A percentile compares a stretch with the other conserved stretches of the same genome.
Evolutionary conservation across 495 filamentous ascomycete genomes (phyloP).

Genomic region (Penicillium daleae): DNA sequence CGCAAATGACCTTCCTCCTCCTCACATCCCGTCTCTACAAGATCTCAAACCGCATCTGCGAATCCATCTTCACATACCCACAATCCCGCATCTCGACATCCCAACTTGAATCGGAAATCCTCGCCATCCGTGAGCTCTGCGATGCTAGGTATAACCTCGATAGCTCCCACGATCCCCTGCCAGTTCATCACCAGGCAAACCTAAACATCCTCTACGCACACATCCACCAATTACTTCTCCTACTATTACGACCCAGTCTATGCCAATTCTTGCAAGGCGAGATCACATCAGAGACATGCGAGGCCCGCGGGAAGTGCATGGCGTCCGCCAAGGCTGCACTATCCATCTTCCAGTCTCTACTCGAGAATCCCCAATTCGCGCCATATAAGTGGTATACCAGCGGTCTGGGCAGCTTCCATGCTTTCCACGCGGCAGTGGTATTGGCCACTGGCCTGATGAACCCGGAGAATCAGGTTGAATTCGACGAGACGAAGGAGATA

Average conservation of each 20-base stretch:
- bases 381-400: conserved; percentile 54
- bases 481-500: conserved; percentile 36
- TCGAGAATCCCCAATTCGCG: conserved; percentile 39
- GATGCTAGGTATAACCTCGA: conserved; percentile 43
- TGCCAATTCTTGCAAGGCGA: conserved; percentile 46
- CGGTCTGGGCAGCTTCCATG: conserved; percentile 47
- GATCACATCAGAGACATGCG: conserved; percentile 44
- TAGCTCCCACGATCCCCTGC: conserved; percentile 31
- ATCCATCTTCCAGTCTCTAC: conserved; percentile 42
- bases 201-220: conserved; percentile 52
- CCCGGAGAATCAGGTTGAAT: conserved; percentile 39
- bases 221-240: conserved; percentile 51
- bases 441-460: conserved; percentile 37
- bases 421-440: conserved; percentile 44
- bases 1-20: conserved; percentile 54
- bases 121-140: conserved; percentile 41
- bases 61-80: conserved; percentile 42
- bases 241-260: conserved; percentile 48
- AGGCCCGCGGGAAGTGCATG: conserved; percentile 47
- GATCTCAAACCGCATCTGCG: conserved; percentile 47
- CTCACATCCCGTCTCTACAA: conserved; percentile 47
- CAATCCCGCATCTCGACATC: conserved; percentile 31
- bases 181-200: conserved; percentile 46
- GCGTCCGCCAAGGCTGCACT: conserved; percentile 47
- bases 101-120: conserved; percentile 45